These are phyloP conservation scores for Aspergillus leporis DNA, from an alignment of 495 filamentous ascomycete species.

Conservation along the genomic window DNA sequence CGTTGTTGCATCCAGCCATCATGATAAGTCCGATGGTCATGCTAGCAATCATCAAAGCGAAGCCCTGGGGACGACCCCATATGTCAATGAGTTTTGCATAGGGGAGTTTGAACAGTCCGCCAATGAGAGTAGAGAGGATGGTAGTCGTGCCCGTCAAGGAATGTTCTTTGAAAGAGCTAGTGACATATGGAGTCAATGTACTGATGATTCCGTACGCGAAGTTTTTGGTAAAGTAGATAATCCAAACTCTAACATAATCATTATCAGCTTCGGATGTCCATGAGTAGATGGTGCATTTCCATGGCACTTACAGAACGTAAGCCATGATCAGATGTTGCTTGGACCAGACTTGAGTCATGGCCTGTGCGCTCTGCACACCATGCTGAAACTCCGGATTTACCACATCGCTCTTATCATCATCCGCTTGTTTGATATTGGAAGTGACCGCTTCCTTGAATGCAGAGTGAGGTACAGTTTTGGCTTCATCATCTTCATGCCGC, in stretches of 20 bases:
- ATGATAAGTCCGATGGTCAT: constrained; percentile 46
- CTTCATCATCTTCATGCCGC: constrained; percentile 7
- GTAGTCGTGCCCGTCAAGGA: constrained; percentile 33
- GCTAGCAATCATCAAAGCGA: constrained; percentile 42
- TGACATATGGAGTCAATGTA: constrained; percentile 25
- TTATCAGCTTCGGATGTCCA: not conserved
- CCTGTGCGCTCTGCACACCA: constrained; percentile 22
- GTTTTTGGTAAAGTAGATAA: constrained; percentile 19
- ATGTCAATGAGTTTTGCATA: constrained; percentile 68
- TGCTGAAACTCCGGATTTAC: constrained; percentile 18
- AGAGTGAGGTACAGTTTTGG: not conserved
- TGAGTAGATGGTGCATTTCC: not conserved
- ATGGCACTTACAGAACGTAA: constrained; percentile 15
- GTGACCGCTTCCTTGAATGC: not conserved
- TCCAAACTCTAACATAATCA: constrained; percentile 14
- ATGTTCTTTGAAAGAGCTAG: constrained; percentile 31
- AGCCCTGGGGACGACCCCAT: constrained; percentile 58
- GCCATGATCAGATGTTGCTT: constrained; percentile 15
- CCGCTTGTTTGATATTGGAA: not conserved
- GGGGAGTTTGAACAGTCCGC: constrained; percentile 60
- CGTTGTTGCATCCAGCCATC: constrained; percentile 49
- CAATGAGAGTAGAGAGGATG: constrained; percentile 49
- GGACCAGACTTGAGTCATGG: constrained; percentile 22
- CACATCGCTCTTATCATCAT: constrained; percentile 11
- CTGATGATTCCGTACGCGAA: constrained; percentile 13